phyloP scores from a whole-genome alignment of 129 eudicot genomes.

The Pittosporum tobira region DNA sequence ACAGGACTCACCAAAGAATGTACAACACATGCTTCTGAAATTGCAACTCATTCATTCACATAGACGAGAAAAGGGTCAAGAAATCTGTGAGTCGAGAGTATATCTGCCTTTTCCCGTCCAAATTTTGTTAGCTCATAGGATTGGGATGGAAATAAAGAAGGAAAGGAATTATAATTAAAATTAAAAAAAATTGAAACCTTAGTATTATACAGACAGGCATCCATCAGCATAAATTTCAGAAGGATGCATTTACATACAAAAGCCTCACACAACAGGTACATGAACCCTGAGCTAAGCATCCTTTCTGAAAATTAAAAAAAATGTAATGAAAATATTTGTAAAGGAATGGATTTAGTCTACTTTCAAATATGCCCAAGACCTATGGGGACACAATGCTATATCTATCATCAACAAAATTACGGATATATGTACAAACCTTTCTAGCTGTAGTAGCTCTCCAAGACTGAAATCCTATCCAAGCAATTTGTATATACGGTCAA shows the following conservation, averaged over 20 bases:
- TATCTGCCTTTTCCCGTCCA: no score
- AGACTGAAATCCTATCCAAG: constrained; percentile 96
- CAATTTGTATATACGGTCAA: constrained; percentile 84
- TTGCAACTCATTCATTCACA: no score
- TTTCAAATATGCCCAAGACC: constrained; percentile 16
- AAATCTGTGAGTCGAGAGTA: no score
- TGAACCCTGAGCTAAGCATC: constrained; percentile 9
- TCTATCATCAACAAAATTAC: no score
- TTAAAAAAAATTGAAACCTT: no score
- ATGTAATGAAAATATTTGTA: not conserved
- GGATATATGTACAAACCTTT: constrained; percentile 35
- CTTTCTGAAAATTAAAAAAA: not conserved
- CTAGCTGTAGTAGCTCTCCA: constrained; percentile 90
- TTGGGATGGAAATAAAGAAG: not conserved
- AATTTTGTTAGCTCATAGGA: no score
- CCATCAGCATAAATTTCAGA: constrained; percentile 1
- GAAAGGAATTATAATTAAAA: no score
- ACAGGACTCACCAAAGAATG: no score
- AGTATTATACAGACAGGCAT: constrained; percentile 1
- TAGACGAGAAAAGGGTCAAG: no score
- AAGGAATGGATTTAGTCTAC: constrained; percentile 28
- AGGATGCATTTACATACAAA: constrained; percentile 13
- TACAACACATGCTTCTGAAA: no score
- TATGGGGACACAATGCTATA: constrained; percentile 26
- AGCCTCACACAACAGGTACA: constrained; percentile 4